Base-by-base conservation (phyloP, 2,329 filamentous ascomycete species). In the Aspergillus proliferans region DNA sequence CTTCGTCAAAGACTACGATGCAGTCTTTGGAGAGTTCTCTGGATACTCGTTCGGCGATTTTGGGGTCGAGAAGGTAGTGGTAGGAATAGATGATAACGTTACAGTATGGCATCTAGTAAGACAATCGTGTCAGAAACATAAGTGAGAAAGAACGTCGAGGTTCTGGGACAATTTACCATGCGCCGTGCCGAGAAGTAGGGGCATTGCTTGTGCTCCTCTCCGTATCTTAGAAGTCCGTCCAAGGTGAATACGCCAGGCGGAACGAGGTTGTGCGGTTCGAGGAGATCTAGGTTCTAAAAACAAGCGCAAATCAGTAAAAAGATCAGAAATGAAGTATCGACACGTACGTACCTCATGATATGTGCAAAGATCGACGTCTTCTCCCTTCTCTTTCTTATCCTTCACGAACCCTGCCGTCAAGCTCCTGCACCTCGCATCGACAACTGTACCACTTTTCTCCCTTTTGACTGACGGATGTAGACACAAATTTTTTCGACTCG, bases 81-180 rank as follows among this genome's bases (percentile, higher is more conserved):
- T 98, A 98, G 0, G 93, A 98, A 73, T 98, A 98, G 58, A 98
- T 98, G 63, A 98, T 96, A 64, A 98, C 90, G 67, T 98, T 97
- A 79, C 93, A 98, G 65, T 91, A 97, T 62, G 93, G 86, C 92
- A 98, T 97, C 86, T 90, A 12, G 14, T 26, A 28, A n/a, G 21
- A 30, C 12, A 19, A 45, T 7, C 50, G 64, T 56, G 51, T 65
- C 55, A 67, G 61, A 41, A 50, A 38, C n/a, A 19, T 43, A 43
- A 47, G 5, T 10, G 36, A 34, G 34, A 8, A 3, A 14, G 10
- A 9, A 26, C 18, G 26, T 40, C 15, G 7, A 21, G 4, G 2
- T 2, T 21, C 18, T 26, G 9, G 14, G 3, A 12, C 30, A 19
- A 44, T 14, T 34, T 70, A 88, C 87, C 93, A 98, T 98, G 55